Conservation (phyloP, 2,329 filamentous ascomycete genomes). For the Paraphaeosphaeria sporulosa region DNA sequence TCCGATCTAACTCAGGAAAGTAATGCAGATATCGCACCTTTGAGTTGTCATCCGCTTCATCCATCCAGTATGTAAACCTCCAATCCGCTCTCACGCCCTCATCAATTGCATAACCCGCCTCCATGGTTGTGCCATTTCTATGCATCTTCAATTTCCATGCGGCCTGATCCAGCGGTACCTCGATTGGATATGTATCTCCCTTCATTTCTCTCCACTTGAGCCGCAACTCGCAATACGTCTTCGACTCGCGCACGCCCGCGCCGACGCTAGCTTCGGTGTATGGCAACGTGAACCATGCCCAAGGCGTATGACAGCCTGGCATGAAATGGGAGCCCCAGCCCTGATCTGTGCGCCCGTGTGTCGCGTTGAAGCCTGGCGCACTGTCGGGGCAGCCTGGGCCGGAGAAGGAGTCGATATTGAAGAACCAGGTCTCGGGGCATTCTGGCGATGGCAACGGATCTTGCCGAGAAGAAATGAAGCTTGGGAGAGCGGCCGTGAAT, state of each 20-base stretch:
- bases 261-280: background rate
- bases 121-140: conserved; percentile 2
- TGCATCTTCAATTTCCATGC: conserved; percentile 9
- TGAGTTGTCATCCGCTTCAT: background rate
- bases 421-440: background rate
- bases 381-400: conserved; percentile 7
- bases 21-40: background rate
- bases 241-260: background rate
- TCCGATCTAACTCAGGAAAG: background rate
- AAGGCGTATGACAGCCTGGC: background rate
- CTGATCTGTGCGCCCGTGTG: background rate
- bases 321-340: conserved; percentile 4
- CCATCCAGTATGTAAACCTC: conserved; percentile 4
- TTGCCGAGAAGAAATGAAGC: background rate
- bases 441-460: background rate
- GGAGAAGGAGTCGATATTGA: conserved; percentile 1
- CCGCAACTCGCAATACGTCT: conserved; percentile 3
- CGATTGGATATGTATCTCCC: background rate
- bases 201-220: conserved; percentile 7
- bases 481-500: background rate
- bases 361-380: conserved; percentile 1
- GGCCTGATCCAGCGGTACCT: background rate
- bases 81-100: background rate
- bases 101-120: conserved; percentile 2
- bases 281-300: conserved; percentile 5